These are phyloP conservation scores for Psilocybe tampanensis DNA, from an alignment of 768 basidiomycete species.

Conservation along the genomic window DNA sequence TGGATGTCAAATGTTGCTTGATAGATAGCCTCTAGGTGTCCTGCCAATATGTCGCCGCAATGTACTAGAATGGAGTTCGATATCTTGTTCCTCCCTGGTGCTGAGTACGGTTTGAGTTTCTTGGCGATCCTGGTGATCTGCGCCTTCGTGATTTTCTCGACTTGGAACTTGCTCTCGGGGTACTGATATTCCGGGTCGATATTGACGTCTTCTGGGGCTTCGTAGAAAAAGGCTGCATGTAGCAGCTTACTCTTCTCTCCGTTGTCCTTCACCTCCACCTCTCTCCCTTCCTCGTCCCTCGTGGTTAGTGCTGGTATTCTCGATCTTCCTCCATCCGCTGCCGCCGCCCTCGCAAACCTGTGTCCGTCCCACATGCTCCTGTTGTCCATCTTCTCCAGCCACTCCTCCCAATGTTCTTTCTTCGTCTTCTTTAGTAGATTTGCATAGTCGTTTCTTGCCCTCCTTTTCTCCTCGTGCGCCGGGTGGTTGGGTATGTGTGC, in stretches of 20 bases:
- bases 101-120: constrained; percentile 37
- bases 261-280: not conserved
- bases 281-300: not conserved
- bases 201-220: not conserved
- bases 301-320: constrained; percentile 26
- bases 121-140: constrained; percentile 28
- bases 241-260: not conserved
- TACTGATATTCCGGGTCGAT: constrained; percentile 22
- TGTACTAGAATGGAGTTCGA: constrained; percentile 33
- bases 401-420: constrained; percentile 27
- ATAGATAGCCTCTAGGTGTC: constrained; percentile 28
- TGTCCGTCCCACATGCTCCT: constrained; percentile 26
- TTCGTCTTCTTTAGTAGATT: constrained; percentile 23
- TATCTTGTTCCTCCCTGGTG: constrained; percentile 22
- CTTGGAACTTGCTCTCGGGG: constrained; percentile 23
- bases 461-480: constrained; percentile 15
- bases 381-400: constrained; percentile 20
- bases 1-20: constrained; percentile 25
- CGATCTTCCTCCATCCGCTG: constrained; percentile 26
- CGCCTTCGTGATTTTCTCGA: constrained; percentile 19
- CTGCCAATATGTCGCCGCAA: constrained; percentile 19
- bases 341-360: constrained; percentile 18
- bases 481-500: constrained; percentile 24
- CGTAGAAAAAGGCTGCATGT: constrained; percentile 30
- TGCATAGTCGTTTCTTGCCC: constrained; percentile 14